Percentiles rank a stretch among this genome's conserved stretches.
phyloP scores from a whole-genome alignment of 2,329 filamentous ascomycete species.

The Epichloe elymi region DNA sequence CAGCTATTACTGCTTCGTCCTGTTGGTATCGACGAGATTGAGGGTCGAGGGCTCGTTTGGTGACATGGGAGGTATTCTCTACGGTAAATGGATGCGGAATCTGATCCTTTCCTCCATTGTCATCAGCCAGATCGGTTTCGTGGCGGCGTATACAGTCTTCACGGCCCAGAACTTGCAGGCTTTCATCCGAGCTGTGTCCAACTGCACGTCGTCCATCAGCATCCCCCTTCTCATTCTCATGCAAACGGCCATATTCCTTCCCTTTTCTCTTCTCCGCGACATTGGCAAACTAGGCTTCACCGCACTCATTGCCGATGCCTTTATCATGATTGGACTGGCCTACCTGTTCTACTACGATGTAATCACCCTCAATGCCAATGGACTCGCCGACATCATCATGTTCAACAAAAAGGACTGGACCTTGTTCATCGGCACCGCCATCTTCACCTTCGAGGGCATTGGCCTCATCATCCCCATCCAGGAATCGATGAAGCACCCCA shows the following conservation, averaged over 20 bases:
- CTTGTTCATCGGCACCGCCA: conserved; percentile 94
- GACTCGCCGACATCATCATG: conserved; percentile 71
- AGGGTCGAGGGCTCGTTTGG: conserved; percentile 90
- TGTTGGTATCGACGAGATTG: conserved; percentile 76
- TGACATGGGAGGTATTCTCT: conserved; percentile 86
- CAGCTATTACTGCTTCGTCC: conserved; percentile 95
- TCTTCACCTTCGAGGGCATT: conserved; percentile 97
- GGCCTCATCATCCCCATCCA: conserved; percentile 97
- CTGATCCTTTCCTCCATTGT: conserved; percentile 87
- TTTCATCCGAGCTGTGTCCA: conserved; percentile 79
- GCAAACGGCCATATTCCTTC: conserved; percentile 91
- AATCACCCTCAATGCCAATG: conserved; percentile 62
- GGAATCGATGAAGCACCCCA: conserved; percentile 84
- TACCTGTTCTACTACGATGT: conserved; percentile 97
- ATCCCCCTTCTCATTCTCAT: conserved; percentile 89
- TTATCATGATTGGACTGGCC: conserved; percentile 82
- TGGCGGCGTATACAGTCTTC: conserved; percentile 92
- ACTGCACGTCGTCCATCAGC: conserved; percentile 74
- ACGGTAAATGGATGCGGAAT: conserved; percentile 78
- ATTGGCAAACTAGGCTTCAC: conserved; percentile 96
- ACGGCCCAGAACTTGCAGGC: conserved; percentile 92
- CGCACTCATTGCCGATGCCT: conserved; percentile 82
- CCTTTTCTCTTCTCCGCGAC: conserved; percentile 84
- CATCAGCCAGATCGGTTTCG: conserved; percentile 88
- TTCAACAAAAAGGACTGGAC: conserved; percentile 96